A percentile compares a stretch with the other conserved stretches of the same genome.
These are phyloP conservation scores for Nephelium lappaceum DNA, from an alignment of 345 rosid genomes.

Conservation along the genomic window DNA sequence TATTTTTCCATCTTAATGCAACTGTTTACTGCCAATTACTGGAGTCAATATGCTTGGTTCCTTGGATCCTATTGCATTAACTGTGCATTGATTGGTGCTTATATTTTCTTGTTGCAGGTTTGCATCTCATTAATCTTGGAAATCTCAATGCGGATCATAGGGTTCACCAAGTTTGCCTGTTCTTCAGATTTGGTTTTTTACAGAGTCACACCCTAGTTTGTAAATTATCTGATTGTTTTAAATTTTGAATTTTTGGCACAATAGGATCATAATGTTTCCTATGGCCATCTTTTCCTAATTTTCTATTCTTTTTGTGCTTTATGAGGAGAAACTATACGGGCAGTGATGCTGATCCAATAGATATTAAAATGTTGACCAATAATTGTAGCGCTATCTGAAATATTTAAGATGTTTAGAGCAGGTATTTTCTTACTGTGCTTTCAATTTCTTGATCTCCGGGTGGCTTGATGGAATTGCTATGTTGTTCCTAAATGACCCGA, in stretches of 20 bases:
- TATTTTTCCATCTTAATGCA: background rate
- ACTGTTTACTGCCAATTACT: background rate
- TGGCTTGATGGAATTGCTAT: too few relatives aligned
- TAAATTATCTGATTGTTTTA: constrained; percentile 32
- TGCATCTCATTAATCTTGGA: constrained; percentile 6
- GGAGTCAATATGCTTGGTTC: background rate
- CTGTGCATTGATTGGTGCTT: constrained; percentile 8
- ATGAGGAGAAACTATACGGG: constrained; percentile 10
- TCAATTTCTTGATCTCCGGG: background rate
- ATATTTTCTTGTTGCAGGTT: constrained; percentile 21
- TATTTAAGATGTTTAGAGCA: constrained; percentile 11
- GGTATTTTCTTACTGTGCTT: background rate
- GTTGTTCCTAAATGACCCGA: too few relatives aligned
- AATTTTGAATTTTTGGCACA: constrained; percentile 21
- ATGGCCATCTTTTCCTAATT: background rate
- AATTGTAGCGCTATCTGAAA: constrained; percentile 26
- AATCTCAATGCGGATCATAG: constrained; percentile 5
- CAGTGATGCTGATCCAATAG: constrained; percentile 16
- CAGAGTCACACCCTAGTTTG: constrained; percentile 14
- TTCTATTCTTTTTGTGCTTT: background rate
- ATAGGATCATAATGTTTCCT: constrained; percentile 21
- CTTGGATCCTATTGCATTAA: background rate
- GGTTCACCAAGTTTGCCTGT: background rate
- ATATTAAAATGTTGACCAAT: constrained; percentile 18
- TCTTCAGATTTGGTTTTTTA: background rate